Evolutionary conservation across 2,329 filamentous ascomycete genomes (phyloP).

Genomic region (Penicillium sp.): DNA sequence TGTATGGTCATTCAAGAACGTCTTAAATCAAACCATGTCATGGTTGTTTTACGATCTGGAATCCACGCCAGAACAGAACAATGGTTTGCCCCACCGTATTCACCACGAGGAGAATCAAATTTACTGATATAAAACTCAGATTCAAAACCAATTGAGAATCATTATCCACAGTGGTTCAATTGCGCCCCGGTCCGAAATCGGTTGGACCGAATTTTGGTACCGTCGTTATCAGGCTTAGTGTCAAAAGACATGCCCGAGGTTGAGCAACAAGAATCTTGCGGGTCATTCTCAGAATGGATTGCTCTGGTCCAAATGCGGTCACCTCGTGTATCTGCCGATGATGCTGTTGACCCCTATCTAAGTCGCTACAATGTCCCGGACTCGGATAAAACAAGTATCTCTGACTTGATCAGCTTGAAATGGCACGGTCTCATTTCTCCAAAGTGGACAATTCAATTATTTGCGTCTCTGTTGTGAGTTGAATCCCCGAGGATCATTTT

Average conservation of each 20-base stretch:
- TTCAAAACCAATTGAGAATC: conserved; percentile 35
- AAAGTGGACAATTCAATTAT: conserved; percentile 41
- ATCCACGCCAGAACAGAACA: conserved; percentile 25
- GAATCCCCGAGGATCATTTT: neutral
- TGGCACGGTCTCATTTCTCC: conserved; percentile 46
- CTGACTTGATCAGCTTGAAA: conserved; percentile 38
- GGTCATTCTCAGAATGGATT: conserved; percentile 64
- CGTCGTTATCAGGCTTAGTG: conserved; percentile 32
- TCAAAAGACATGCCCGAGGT: conserved; percentile 37
- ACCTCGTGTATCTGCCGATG: conserved; percentile 36
- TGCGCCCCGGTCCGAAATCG: conserved; percentile 26
- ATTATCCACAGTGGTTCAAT: conserved; percentile 39
- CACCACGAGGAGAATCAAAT: neutral
- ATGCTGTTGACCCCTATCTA: conserved; percentile 46
- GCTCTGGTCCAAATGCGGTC: conserved; percentile 54
- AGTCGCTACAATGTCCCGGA: conserved; percentile 44
- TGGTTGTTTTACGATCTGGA: conserved; percentile 76
- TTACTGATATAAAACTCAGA: conserved; percentile 19
- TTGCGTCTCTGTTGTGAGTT: conserved; percentile 40
- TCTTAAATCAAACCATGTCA: conserved; percentile 64
- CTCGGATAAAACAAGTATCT: conserved; percentile 20
- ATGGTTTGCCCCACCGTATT: conserved; percentile 44
- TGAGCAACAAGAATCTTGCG: conserved; percentile 61
- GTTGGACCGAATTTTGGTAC: conserved; percentile 31
- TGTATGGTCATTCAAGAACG: conserved; percentile 75